Conservation (phyloP, 495 filamentous ascomycete species). For the Talaromyces borbonicus region DNA sequence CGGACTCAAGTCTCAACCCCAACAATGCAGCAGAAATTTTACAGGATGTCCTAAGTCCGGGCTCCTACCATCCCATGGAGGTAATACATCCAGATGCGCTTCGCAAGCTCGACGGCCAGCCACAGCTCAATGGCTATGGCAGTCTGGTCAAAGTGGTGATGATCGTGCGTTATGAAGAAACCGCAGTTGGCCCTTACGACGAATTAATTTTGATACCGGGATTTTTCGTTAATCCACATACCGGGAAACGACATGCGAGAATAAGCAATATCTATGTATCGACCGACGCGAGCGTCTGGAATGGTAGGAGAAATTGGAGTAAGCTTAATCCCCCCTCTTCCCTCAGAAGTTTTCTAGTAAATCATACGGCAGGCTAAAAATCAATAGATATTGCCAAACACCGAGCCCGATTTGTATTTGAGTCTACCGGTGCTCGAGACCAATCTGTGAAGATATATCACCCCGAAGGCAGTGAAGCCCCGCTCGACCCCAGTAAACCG, state of each 20-base stretch:
- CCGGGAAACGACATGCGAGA: neutral
- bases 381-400: neutral
- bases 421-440: neutral
- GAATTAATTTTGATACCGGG: neutral
- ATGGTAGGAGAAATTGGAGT: neutral
- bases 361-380: too few relatives aligned
- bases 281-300: neutral
- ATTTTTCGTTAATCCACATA: neutral
- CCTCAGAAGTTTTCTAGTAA: too few relatives aligned
- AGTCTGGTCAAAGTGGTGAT: neutral
- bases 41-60: neutral
- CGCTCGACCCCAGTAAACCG: neutral
- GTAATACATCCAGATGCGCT: neutral
- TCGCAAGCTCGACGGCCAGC: neutral
- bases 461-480: neutral
- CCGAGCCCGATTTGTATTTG: neutral
- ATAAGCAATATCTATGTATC: constrained; percentile 1
- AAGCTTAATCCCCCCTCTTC: neutral
- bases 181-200: neutral
- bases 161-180: neutral
- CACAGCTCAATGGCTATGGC: neutral
- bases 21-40: neutral
- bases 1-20: neutral
- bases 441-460: neutral
- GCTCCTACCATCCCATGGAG: neutral